Percentiles rank a stretch among this genome's conserved stretches.
Conservation (phyloP, 2,329 filamentous ascomycete genomes). For the Pseudonectria buxi region DNA sequence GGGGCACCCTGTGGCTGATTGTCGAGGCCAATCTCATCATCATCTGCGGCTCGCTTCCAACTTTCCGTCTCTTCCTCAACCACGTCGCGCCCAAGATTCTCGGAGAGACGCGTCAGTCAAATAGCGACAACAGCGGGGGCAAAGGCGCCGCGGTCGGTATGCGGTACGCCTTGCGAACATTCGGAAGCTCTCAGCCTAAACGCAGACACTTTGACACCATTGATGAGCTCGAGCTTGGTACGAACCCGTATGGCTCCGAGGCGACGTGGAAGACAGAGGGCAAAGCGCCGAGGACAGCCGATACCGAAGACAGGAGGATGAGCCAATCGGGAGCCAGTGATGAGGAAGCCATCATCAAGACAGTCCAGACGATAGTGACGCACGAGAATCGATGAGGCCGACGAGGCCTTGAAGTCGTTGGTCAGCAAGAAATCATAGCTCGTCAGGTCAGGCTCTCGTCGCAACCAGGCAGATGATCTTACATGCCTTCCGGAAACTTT, state of each 20-base stretch:
- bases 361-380: too few species aligned
- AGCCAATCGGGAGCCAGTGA: too few species aligned
- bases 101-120: slow-evolving; percentile 4
- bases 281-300: too few species aligned
- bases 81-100: slow-evolving; percentile 24
- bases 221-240: slow-evolving; percentile 6
- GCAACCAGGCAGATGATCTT: too few species aligned
- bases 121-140: neutral
- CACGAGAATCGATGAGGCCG: too few species aligned
- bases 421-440: too few species aligned
- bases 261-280: too few species aligned
- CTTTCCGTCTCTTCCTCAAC: slow-evolving; percentile 28
- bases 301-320: too few species aligned
- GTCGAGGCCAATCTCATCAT: slow-evolving; percentile 32
- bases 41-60: slow-evolving; percentile 31
- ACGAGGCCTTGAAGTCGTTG: too few species aligned
- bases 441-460: too few species aligned
- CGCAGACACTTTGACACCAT: slow-evolving; percentile 7
- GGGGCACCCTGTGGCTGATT: slow-evolving; percentile 20
- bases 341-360: too few species aligned
- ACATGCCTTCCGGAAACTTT: too few species aligned
- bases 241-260: neutral
- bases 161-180: slow-evolving; percentile 2
- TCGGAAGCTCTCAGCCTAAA: slow-evolving; percentile 1
- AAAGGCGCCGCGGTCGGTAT: neutral